Base-by-base conservation (phyloP, 2,329 filamentous ascomycete species). In the Stylonectria norvegica region DNA sequence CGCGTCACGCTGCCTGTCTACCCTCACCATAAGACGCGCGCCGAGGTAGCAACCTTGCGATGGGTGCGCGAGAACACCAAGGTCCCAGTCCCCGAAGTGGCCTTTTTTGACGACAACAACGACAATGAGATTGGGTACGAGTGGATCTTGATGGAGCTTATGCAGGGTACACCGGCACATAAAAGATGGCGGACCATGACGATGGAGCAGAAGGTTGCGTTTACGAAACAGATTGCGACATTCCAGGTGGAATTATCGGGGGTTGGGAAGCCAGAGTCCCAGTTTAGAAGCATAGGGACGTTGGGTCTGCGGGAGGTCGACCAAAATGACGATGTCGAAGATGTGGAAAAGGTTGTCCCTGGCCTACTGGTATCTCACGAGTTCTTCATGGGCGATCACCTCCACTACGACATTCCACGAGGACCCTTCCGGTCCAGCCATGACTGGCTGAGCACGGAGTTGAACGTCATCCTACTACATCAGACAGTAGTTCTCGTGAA, bases 31-130 rank as follows among this genome's bases (percentile, higher is more conserved):
- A 70, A 70, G 45, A 66, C 58, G 1, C 49, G 50, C 5, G 64
- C 61, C 28, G 67, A 71, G 36, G 64, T 69, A 1, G 65, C 65
- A 0, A 71, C 67, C 1, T 48, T 69, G n/a, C 37, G 47, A 1
- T 68, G 56, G 47, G 38, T 70, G 11, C 45, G 46, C 4, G 33
- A 48, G 3, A 42, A 52, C 16, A 65, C 65, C 0, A 33, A 39
- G 2, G 49, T 68, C 1, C 65, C 62, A 0, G 56, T 69, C 2
- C 59, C 67, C 1, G 17, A 49, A 4, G 52, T 70, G 4, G 17
- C 65, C 29, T 54, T 47, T 1, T 67, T 55, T 33, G 57, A 66
- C 20, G 49, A 56, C 18, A 56, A 43, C 6, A 43, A 39, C 10
- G 33, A 59, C 1, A 67, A 66, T 15, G 42, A 57, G 4, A 50